Evolutionary conservation across 2,329 filamentous ascomycete genomes (phyloP), one percentile per base, ranked within the genome.

Genomic region (Fusarium nanum): DNA sequence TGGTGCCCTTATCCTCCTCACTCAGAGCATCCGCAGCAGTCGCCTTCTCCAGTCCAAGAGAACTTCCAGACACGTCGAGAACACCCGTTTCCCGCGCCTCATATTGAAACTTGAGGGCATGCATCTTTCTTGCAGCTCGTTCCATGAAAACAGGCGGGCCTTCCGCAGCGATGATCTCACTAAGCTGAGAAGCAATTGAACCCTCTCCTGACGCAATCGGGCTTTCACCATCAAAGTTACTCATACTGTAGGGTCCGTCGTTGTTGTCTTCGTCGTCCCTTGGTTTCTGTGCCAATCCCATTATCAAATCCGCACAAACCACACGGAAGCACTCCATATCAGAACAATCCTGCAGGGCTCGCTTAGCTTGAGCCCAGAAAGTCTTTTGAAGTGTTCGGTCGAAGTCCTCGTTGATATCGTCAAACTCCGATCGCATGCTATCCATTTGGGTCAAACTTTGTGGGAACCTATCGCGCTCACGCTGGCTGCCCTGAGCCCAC

Each of bases 1-100:
- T 80, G 0, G 87, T 88, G 23, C 81, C 76, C 20, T 75, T 76
- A 22, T 82, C 78, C 58, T 63, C 80, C 73, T 44, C 78, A 20
- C 62, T 77, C 46, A 75, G 27, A 14, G 70, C 56, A 30, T 75
- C 74, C 6, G 62, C 57, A 11, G 65, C 46, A n/a, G 65, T 68
- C 6, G 68, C 60, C 53, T 67, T 75, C 53, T 75, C 73, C 34
- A 75, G 49, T 16, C 73, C 73, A 6, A 76, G 48, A 6, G 72
- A 72, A 44, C 71, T 76, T 56, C 74, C 74, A 47, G 72, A 71
- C 8, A 58, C 58, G 53, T 76, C 74, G 11, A 76, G 47, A 30
- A 76, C 72, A 10, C 74, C 73, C 11, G 70, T 71, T 56, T 76
- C 74, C 8, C 73, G 64, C 27, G 76, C 68, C 23, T 81, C 79